Evolutionary conservation across 2,329 filamentous ascomycete species (phyloP), one percentile per base, ranked within the genome.

Genomic region (Microcyclosporella mali): DNA sequence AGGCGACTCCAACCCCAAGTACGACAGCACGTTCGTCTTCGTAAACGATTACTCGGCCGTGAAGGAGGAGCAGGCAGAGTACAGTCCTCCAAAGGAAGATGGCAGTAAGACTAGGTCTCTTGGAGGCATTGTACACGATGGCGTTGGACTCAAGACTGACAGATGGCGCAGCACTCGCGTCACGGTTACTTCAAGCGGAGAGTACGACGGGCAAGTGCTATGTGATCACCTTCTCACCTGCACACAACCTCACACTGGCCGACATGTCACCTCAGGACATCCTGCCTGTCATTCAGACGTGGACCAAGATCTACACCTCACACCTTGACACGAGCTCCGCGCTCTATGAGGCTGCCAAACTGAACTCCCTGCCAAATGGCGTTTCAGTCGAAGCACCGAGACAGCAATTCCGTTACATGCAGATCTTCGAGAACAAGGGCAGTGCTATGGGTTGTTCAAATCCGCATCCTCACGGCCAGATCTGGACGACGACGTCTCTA

Each of bases 341-440:
- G 0, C 76, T 89, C 6, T 73, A 61, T 10, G 58, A 70, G 40
- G 59, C 69, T 32, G 70, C 73, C 7, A 12, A 52, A 53, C 18
- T 64, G 70, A 3, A 72, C 69, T 7, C 44, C 12, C 35, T 43
- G n/a, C 37, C 50, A 7, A 60, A 63, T 30, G 63, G 70, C 29
- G 66, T 69, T 16, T 65, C 70, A 8, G 66, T 70, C 10, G 63
- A 68, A 16, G 67, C 69, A 19, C 83, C 88, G 3, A 79, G 75
- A 39, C 77, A 85, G 40, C 87, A 94, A 66, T 88, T 94, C 58
- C 80, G 85, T 41, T 97, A 94, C 69, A 95, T 98, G 89, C 92
- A 98, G 64, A 97, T 98, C 52, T 98, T 98, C 51, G 92, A 98
- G 70, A 98, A 98, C 73, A 98, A 98, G 69, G 92, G 92, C 39